These are phyloP conservation scores for Zymoseptoria crescenta DNA, from an alignment of 2,329 filamentous ascomycete species.

Conservation along the genomic window DNA sequence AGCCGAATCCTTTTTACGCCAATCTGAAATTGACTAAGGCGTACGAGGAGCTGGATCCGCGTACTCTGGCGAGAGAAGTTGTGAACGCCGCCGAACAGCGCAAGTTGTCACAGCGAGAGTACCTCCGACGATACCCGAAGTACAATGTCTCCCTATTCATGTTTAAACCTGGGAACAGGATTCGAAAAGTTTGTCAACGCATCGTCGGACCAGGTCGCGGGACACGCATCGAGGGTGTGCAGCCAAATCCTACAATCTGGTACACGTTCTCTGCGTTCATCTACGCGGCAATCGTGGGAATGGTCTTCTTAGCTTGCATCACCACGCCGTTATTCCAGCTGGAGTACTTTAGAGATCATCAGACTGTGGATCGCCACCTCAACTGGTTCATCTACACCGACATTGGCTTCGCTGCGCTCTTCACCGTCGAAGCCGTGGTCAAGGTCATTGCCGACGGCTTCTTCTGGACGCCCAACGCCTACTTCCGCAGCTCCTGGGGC, in stretches of 20 bases:
- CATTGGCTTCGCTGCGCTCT: slow-evolving; percentile 77
- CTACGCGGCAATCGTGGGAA: slow-evolving; percentile 87
- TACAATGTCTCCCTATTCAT: slow-evolving; percentile 92
- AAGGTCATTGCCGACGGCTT: slow-evolving; percentile 94
- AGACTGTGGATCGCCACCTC: slow-evolving; percentile 40
- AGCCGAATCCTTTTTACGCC: slow-evolving; percentile 94
- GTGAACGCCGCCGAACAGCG: slow-evolving; percentile 74
- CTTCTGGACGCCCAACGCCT: slow-evolving; percentile 95
- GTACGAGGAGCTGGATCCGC: slow-evolving; percentile 74
- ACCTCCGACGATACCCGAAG: slow-evolving; percentile 72
- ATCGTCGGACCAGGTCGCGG: slow-evolving; percentile 89
- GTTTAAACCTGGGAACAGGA: slow-evolving; percentile 67
- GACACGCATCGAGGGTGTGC: slow-evolving; percentile 75
- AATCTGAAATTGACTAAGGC: slow-evolving; percentile 62
- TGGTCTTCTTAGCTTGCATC: slow-evolving; percentile 93
- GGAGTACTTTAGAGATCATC: slow-evolving; percentile 56
- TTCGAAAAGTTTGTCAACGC: slow-evolving; percentile 76
- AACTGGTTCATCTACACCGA: slow-evolving; percentile 98
- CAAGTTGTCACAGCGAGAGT: slow-evolving; percentile 84
- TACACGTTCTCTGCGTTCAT: slow-evolving; percentile 90
- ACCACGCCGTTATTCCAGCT: slow-evolving; percentile 93
- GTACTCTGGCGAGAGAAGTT: slow-evolving; percentile 82
- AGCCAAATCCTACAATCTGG: slow-evolving; percentile 84
- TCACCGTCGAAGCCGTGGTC: slow-evolving; percentile 77
- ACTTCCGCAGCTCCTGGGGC: slow-evolving; percentile 93